Evolutionary conservation across 177 flowering plant genomes (phyloP), one percentile per base, ranked within the genome.

Genomic region (Vitis hybrid): DNA sequence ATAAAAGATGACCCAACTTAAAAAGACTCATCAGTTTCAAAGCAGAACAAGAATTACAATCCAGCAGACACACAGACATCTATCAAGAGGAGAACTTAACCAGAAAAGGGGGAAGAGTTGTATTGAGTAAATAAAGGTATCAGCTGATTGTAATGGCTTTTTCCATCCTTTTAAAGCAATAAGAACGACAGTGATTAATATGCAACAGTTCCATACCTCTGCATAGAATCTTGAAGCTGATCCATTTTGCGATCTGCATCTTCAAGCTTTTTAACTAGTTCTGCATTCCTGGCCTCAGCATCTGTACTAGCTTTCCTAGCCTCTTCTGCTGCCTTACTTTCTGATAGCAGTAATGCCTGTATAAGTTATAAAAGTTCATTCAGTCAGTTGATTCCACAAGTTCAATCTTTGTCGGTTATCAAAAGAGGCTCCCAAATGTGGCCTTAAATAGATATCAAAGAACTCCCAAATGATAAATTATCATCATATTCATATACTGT

Each of bases 181-280:
- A 14, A 51, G 52, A 12, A 54, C 19, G 30, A 18, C 30, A 30
- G 30, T 30, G 34, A 2, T 15, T 11, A 66, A 17, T 13, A 7
- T 19, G 3, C 2, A 55, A 51, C 18, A 60, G 11, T 12, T 57
- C 18, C 30, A 64, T 71, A 96, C 99, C 98, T 96, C 81, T 92
- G 98, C 57, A 88, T 77, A 54, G 97, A 92, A 77, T 94, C 96
- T 78, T 92, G 97, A 76, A 96, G 89, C 76, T 92, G 91, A 62
- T 85, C 88, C 56, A 78, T 85, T 80, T 88, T 94, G 62, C 71
- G 77, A 30, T 88, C 92, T 19, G 91, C 77, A 66, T 86, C 89
- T 79, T 89, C 92, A 67, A 94, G 85, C 70, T 87, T 92, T 71
- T 71, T 85, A 49, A 74, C 71, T 68, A 94, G 84, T 65, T 89